Evolutionary conservation across 192 early-diverging fungal species (phyloP), one percentile per base, ranked within the genome.

Genomic region (Dissophora ornata): DNA sequence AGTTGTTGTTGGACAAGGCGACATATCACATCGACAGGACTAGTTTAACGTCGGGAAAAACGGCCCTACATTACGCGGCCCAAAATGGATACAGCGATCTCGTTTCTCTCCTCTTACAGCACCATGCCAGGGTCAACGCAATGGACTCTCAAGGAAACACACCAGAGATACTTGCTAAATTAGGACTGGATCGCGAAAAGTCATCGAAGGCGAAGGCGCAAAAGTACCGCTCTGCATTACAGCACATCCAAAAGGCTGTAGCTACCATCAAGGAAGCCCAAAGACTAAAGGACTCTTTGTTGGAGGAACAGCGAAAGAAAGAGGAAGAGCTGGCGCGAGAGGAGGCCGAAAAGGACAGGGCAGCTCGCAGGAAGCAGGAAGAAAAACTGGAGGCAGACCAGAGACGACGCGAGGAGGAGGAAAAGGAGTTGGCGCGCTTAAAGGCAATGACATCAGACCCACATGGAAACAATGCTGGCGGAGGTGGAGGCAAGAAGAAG

Each of bases 261-360:
- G 32, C 64, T 12, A 45, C 60, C 18, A 65, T 81, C 21, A 57
- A 71, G 22, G 67, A 81, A 40, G 62, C 56, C 7, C 67, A 77
- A 24, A 60, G 34, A 22, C 64, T 54, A 71, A 75, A 84, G 75
- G 87, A 89, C 81, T 81, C 84, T 80, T 67, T 86, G 65, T 30
- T 87, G 79, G 63, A 89, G 53, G 73, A 81, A 29, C 70, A 67
- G 24, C 32, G 28, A 77, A 83, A 42, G 79, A 83, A 55, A 81
- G 87, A 81, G 71, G 73, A 56, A 29, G 67, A 69, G 4, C 22
- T 78, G 45, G 57, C 67, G 1, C 54, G 69, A 10, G 71, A 63
- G 8, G 80, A 81, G 30, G 67, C 56, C 1, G 68, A 78, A 24
- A 69, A 81, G 38, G 80, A 81, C 36, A 50, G 34, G 18, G 71